Conservation (phyloP, 2,329 filamentous ascomycete species). For the Dichotomopilus funicola region DNA sequence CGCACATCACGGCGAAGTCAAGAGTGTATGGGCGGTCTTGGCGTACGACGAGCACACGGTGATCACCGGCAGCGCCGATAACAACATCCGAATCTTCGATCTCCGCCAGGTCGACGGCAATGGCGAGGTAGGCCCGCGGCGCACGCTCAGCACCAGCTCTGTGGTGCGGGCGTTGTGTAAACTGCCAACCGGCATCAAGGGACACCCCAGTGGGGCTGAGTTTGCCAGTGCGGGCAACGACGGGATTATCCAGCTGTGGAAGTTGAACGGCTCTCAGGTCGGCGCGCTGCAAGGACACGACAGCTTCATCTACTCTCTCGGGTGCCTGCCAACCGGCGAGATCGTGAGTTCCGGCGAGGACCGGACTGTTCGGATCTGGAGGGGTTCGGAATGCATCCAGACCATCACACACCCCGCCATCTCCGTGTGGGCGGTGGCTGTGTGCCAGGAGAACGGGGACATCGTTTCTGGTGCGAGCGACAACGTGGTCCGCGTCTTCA, state of each 20-base stretch:
- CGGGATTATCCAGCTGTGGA: slow-evolving; percentile 82
- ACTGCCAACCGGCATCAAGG: slow-evolving; percentile 49
- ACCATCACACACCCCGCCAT: slow-evolving; percentile 97
- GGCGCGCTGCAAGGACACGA: slow-evolving; percentile 81
- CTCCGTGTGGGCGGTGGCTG: slow-evolving; percentile 91
- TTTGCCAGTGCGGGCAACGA: slow-evolving; percentile 95
- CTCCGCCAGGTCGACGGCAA: slow-evolving; percentile 52
- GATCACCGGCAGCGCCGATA: slow-evolving; percentile 88
- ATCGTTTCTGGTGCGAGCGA: slow-evolving; percentile 94
- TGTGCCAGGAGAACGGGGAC: slow-evolving; percentile 73
- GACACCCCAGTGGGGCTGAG: slow-evolving; percentile 76
- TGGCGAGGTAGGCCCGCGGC: slow-evolving; percentile 45
- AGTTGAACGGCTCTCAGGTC: slow-evolving; percentile 67
- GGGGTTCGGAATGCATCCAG: slow-evolving; percentile 73
- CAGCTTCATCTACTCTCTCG: slow-evolving; percentile 86
- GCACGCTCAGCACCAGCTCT: slow-evolving; percentile 62
- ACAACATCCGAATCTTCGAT: slow-evolving; percentile 78
- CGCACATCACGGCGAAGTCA: slow-evolving; percentile 57
- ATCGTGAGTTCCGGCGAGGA: slow-evolving; percentile 90
- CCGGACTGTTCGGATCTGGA: slow-evolving; percentile 88
- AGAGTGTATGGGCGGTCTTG: slow-evolving; percentile 84
- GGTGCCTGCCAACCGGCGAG: slow-evolving; percentile 72
- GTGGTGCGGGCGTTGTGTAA: slow-evolving; percentile 84
- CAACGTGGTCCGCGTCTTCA: slow-evolving; percentile 77
- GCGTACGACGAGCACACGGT: slow-evolving; percentile 73